Percentiles rank a stretch among this genome's conserved stretches.
Evolutionary conservation across 805 yeast species (phyloP).

Genomic region (Saccharomycopsis sp.): DNA sequence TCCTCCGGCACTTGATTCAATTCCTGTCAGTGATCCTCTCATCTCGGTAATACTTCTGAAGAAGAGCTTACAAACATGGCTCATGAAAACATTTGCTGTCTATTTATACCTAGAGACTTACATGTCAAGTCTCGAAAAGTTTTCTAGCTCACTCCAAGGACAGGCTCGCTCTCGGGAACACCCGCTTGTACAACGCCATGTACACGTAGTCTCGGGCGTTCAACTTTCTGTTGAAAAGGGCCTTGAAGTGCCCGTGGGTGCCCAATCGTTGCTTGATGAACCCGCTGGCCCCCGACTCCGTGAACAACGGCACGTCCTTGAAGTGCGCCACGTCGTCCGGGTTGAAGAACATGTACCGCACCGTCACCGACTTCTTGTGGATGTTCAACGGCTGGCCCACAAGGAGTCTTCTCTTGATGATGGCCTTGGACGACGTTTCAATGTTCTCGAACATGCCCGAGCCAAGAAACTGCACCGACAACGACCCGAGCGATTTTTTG

Average conservation of each 20-base stretch:
- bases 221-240: conserved; percentile 84
- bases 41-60: too few species aligned
- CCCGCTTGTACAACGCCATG: conserved; percentile 88
- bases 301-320: conserved; percentile 85
- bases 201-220: conserved; percentile 89
- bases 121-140: too few species aligned
- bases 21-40: too few species aligned
- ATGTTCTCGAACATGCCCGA: conserved; percentile 84
- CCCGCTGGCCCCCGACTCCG: conserved; percentile 89
- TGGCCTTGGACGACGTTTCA: conserved; percentile 72
- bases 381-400: conserved; percentile 96
- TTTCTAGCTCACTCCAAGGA: too few species aligned
- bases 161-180: conserved; percentile 92
- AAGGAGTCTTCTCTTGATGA: conserved; percentile 80
- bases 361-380: conserved; percentile 83
- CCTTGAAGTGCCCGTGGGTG: conserved; percentile 97
- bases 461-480: conserved; percentile 61
- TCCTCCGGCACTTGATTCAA: too few species aligned
- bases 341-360: conserved; percentile 96
- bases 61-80: too few species aligned
- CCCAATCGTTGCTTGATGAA: conserved; percentile 93
- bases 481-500: conserved; percentile 36
- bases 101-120: too few species aligned
- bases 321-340: conserved; percentile 81
- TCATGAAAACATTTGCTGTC: too few species aligned